Conservation (phyloP, 1,139 yeast species). For the Geotrichum klebahnii region DNA sequence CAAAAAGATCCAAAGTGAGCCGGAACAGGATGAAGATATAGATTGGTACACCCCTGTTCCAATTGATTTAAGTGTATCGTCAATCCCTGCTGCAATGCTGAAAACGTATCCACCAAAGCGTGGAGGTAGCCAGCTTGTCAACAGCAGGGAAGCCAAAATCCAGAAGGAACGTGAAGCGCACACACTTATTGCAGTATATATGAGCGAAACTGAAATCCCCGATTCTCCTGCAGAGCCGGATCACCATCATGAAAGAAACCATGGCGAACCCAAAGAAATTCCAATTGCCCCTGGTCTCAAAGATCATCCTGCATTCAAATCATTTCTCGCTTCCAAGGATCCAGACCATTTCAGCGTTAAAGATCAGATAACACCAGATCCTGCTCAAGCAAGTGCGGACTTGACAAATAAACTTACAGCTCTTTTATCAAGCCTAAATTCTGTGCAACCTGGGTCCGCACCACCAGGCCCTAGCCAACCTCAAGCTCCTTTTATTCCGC, state of each 20-base stretch:
- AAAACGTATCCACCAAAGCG: conserved; percentile 30
- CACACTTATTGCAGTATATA: conserved; percentile 32
- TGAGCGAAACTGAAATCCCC: conserved; percentile 33
- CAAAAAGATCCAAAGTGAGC: conserved; percentile 21
- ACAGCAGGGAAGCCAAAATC: conserved; percentile 32
- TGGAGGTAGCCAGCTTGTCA: conserved; percentile 34
- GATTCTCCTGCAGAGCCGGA: conserved; percentile 34
- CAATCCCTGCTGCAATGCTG: conserved; percentile 19
- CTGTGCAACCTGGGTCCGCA: not conserved
- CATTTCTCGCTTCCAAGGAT: conserved; percentile 6
- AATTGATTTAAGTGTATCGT: conserved; percentile 28
- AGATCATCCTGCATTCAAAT: conserved; percentile 19
- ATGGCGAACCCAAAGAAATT: conserved; percentile 21
- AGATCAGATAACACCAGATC: not conserved
- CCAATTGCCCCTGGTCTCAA: conserved; percentile 23
- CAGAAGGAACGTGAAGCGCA: conserved; percentile 34
- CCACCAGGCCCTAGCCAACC: not conserved
- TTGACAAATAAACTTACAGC: not conserved
- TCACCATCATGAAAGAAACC: conserved; percentile 15
- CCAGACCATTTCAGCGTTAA: conserved; percentile 3
- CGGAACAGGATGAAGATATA: conserved; percentile 31
- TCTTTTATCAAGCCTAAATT: not conserved
- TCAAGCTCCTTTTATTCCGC: not conserved
- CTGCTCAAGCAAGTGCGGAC: not conserved
- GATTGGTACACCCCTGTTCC: conserved; percentile 36